Evolutionary conservation across 768 basidiomycete genomes (phyloP).

Genomic region (Amyloporia xantha): DNA sequence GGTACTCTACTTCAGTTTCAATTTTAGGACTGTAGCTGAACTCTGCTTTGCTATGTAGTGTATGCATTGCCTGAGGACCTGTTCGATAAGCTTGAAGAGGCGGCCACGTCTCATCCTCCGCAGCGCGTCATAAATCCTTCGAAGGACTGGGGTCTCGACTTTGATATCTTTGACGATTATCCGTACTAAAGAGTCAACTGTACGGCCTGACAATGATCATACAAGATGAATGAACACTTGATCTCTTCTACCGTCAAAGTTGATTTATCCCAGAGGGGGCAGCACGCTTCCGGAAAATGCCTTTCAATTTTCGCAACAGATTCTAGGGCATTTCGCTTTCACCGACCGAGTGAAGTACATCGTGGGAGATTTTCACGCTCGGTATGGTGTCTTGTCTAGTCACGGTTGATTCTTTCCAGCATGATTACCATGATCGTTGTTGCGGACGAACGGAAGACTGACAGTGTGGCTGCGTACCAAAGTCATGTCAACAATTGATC

Average conservation of each 20-base stretch:
- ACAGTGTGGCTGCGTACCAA: too few species aligned
- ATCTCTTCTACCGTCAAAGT: too few species aligned
- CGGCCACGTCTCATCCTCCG: conserved; percentile 48
- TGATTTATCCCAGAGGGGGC: not conserved
- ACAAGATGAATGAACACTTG: too few species aligned
- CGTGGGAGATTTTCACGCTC: too few species aligned
- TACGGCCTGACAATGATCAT: not conserved
- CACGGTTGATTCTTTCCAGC: too few species aligned
- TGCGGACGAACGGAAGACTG: too few species aligned
- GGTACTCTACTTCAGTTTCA: conserved; percentile 27
- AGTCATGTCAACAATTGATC: too few species aligned
- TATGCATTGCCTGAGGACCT: conserved; percentile 29
- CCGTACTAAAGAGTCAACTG: not conserved
- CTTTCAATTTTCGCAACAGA: not conserved
- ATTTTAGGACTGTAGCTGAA: not conserved
- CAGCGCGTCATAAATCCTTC: conserved; percentile 54
- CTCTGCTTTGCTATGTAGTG: conserved; percentile 15
- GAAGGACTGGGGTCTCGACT: conserved; percentile 49
- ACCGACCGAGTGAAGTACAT: not conserved
- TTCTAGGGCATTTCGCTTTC: not conserved
- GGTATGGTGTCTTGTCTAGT: too few species aligned
- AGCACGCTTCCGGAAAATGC: not conserved
- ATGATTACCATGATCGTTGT: too few species aligned
- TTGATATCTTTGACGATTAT: conserved; percentile 56
- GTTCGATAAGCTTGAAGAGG: conserved; percentile 40